Evolutionary conservation across 1,139 yeast genomes (phyloP).

Genomic region (Suhomyces chickasaworum): DNA sequence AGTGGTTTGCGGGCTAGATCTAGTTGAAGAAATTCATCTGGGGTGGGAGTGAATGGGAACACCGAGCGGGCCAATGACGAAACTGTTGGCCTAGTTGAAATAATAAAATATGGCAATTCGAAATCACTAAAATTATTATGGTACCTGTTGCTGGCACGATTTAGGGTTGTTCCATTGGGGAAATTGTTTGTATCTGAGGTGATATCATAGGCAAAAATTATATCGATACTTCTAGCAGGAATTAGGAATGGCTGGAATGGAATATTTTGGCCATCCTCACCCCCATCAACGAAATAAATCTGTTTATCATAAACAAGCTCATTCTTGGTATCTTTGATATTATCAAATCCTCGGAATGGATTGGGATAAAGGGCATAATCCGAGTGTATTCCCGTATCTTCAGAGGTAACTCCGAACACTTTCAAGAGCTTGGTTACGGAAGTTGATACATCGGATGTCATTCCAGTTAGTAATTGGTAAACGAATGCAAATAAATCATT

Average conservation of each 20-base stretch:
- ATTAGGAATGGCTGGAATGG: slow-evolving; percentile 43
- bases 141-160: slow-evolving; percentile 25
- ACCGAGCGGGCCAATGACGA: slow-evolving; percentile 12
- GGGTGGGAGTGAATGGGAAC: slow-evolving; percentile 44
- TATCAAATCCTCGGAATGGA: slow-evolving; percentile 56
- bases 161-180: slow-evolving; percentile 42
- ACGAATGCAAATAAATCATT: slow-evolving; percentile 54
- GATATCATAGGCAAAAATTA: slow-evolving; percentile 41
- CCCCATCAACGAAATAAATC: slow-evolving; percentile 45
- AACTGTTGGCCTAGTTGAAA: background rate
- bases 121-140: slow-evolving; percentile 20
- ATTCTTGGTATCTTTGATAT: slow-evolving; percentile 1
- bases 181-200: slow-evolving; percentile 40
- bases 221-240: slow-evolving; percentile 32
- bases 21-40: slow-evolving; percentile 29
- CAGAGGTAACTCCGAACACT: slow-evolving; percentile 48
- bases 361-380: slow-evolving; percentile 80
- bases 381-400: slow-evolving; percentile 38
- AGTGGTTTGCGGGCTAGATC: slow-evolving; percentile 42
- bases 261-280: slow-evolving; percentile 48
- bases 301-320: slow-evolving; percentile 22
- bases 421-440: slow-evolving; percentile 49
- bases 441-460: slow-evolving; percentile 38
- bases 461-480: slow-evolving; percentile 43
- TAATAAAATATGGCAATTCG: slow-evolving; percentile 23